Evolutionary conservation across 208 protist genomes (phyloP), one percentile per base, ranked within the genome.

Genomic region (Spongospora subterranea): DNA sequence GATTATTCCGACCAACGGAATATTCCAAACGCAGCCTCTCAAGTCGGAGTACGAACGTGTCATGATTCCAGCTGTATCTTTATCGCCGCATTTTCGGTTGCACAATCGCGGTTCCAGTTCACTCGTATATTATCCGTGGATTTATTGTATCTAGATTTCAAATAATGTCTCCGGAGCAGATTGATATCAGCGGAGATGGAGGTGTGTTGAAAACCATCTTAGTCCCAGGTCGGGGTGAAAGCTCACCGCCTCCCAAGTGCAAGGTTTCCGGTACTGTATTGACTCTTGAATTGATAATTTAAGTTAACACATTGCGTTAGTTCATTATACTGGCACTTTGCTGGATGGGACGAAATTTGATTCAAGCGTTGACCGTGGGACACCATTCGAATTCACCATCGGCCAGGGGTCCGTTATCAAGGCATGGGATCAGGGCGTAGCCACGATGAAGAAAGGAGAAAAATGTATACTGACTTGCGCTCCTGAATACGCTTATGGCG

Each of bases 261-360:
- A 89, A 89, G 41, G 88, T 89, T 60, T 39, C 40, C 17, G 76
- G 76, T 88, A 41, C 29, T 17, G 54, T 65, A 32, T n/a, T n/a
- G n/a, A n/a, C n/a, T n/a, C n/a, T n/a, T n/a, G n/a, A n/a, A n/a
- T n/a, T n/a, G n/a, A n/a, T n/a, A n/a, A n/a, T n/a, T n/a, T n/a
- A n/a, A n/a, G n/a, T n/a, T n/a, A n/a, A n/a, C n/a, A n/a, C n/a
- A n/a, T n/a, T n/a, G n/a, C n/a, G n/a, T n/a, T 38, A 82, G 94
- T 95, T 0, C 95, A 96, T 91, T 96, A 96, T 41, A 89, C 77
- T 32, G 95, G 95, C 66, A 95, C 94, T n/a, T 94, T 96, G 66
- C 24, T 88, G 0, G 93, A 96, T 88, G 95, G 95, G 0, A 91
- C 46, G n/a, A 91, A 96, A 91, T 96, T 96, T 54, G 95, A 96